phyloP scores from a whole-genome alignment of 192 early-diverging fungal genomes.

The Backusella circina region DNA sequence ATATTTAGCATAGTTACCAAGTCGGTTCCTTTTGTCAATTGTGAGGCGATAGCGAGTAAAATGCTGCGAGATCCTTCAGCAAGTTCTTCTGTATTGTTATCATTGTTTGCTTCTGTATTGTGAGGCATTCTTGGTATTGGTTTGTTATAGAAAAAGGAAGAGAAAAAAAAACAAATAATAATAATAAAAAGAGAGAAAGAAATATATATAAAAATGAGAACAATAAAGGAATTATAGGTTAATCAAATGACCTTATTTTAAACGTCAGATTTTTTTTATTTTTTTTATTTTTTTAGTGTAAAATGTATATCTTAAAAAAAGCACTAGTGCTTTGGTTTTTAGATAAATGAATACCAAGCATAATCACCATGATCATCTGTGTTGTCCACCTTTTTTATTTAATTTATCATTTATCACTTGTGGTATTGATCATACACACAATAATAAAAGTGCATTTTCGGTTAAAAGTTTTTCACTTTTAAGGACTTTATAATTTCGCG shows the following conservation, averaged over 20 bases:
- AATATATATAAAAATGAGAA: background rate
- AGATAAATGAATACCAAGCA: background rate
- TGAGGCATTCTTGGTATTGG: background rate
- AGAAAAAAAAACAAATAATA: background rate
- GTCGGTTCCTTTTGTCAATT: conserved; percentile 89
- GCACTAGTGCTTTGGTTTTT: background rate
- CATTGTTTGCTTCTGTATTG: background rate
- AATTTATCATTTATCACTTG: background rate
- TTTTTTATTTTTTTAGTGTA: background rate
- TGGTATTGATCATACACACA: background rate
- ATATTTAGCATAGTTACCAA: conserved; percentile 33
- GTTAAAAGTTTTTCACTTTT: background rate
- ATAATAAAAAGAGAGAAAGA: background rate
- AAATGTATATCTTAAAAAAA: background rate
- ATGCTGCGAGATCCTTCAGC: conserved; percentile 84
- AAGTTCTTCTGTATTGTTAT: conserved; percentile 57
- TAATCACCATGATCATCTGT: too few relatives aligned
- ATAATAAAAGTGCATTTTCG: background rate
- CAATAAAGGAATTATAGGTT: background rate
- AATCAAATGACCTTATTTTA: background rate
- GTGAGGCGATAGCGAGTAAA: conserved; percentile 80
- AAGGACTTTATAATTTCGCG: background rate
- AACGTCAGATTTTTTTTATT: conserved; percentile 1
- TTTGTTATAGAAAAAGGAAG: background rate
- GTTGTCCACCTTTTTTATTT: too few relatives aligned